Conservation (phyloP, 495 filamentous ascomycete genomes). For the Penicillium robsamsonii region DNA sequence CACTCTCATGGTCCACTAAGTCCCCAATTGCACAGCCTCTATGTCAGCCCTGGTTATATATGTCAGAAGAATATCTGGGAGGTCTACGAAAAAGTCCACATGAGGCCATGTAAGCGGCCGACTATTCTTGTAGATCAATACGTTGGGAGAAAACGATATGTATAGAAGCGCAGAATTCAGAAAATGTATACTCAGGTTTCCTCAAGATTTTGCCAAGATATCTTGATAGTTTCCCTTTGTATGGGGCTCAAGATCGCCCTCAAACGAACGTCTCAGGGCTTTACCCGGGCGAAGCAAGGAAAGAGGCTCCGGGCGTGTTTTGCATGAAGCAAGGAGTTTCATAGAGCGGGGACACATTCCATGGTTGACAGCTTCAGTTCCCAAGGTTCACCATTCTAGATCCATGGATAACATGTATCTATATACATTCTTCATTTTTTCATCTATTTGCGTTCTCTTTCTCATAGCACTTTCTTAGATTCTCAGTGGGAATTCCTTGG, state of each 20-base stretch:
- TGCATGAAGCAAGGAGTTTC: constrained; percentile 9
- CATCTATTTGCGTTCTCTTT: neutral
- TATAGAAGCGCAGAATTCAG: neutral
- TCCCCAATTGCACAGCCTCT: neutral
- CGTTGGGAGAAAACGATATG: neutral
- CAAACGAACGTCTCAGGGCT: neutral
- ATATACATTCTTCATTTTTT: neutral
- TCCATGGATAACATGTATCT: constrained; percentile 10
- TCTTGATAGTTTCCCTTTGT: neutral
- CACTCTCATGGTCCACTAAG: neutral
- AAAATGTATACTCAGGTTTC: neutral
- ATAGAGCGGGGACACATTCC: constrained; percentile 7
- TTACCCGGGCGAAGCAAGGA: neutral
- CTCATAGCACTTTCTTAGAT: too few species aligned
- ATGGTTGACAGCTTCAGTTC: constrained; percentile 13
- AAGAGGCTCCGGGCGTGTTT: neutral
- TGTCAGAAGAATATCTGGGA: too few species aligned
- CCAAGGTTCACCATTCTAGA: constrained; percentile 10
- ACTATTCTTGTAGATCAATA: neutral
- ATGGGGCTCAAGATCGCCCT: constrained; percentile 1
- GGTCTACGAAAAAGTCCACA: too few species aligned
- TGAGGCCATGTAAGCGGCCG: too few species aligned
- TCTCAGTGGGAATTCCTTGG: neutral
- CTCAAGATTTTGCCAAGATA: neutral
- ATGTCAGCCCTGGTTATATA: neutral